phyloP scores from a whole-genome alignment of 129 eudicot genomes.

The Deinandra increscens region DNA sequence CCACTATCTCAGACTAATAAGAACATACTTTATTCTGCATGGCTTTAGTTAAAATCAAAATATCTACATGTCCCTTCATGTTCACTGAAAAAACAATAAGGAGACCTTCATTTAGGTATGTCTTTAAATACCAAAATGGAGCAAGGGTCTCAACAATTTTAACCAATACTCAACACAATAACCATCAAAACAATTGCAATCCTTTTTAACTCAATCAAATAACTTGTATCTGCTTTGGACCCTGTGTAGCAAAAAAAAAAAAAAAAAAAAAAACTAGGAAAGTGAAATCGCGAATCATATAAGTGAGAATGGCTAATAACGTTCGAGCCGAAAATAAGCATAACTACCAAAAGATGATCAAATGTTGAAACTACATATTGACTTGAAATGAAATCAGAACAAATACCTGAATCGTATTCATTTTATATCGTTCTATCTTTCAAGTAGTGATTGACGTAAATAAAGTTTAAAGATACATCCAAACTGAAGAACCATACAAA shows the following conservation, averaged over 20 bases:
- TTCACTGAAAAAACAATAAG: slow-evolving; percentile 77
- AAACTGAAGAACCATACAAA: too few species aligned
- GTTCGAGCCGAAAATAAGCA: slow-evolving; percentile 81
- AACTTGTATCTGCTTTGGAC: slow-evolving; percentile 69
- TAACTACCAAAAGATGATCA: too few species aligned
- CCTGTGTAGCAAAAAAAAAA: slow-evolving; percentile 89
- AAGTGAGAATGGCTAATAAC: slow-evolving; percentile 55
- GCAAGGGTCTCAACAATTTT: slow-evolving; percentile 75
- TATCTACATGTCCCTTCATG: slow-evolving; percentile 89
- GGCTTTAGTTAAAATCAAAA: slow-evolving; percentile 56
- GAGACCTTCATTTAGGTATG: slow-evolving; percentile 73
- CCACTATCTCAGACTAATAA: too few species aligned
- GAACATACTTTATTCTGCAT: slow-evolving; percentile 54
- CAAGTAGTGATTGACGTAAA: too few species aligned
- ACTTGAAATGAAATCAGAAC: too few species aligned
- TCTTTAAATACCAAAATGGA: slow-evolving; percentile 63
- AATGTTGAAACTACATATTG: too few species aligned
- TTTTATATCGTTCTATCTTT: too few species aligned
- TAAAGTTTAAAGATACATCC: too few species aligned
- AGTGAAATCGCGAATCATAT: slow-evolving; percentile 61
- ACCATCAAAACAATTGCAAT: slow-evolving; percentile 48
- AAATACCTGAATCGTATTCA: too few species aligned
- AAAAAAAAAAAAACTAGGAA: too few species aligned
- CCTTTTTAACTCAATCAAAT: slow-evolving; percentile 35
- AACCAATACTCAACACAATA: slow-evolving; percentile 66